Percentiles rank a stretch among this genome's conserved stretches.
Evolutionary conservation across 768 basidiomycete species (phyloP).

Genomic region (Trametes maxima): DNA sequence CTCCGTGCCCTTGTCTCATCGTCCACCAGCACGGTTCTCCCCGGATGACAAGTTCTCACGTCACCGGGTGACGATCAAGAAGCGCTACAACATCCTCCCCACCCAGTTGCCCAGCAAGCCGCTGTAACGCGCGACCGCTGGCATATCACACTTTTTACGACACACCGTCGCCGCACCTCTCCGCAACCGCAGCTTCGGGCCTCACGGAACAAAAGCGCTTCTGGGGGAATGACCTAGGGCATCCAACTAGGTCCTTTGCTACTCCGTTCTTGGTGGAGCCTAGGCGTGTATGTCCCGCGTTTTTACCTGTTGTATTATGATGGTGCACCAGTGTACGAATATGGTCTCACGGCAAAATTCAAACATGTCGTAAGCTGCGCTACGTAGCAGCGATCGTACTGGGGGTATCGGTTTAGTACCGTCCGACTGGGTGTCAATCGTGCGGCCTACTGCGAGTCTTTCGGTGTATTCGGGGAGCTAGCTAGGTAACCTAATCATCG

Average conservation of each 20-base stretch:
- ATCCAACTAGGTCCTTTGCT: no score
- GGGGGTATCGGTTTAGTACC: background rate
- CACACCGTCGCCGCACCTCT: background rate
- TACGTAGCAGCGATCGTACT: background rate
- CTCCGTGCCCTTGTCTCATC: background rate
- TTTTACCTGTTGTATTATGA: no score
- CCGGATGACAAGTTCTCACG: slow-evolving; percentile 99
- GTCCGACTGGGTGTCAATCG: background rate
- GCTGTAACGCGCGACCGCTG: slow-evolving; percentile 49
- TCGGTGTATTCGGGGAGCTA: background rate
- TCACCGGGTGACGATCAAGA: slow-evolving; percentile 96
- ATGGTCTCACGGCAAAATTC: no score
- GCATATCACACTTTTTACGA: background rate
- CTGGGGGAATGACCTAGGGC: no score
- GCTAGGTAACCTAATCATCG: background rate
- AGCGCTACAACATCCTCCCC: slow-evolving; percentile 84
- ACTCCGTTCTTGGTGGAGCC: no score
- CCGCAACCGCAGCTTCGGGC: no score
- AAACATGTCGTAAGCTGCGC: no score
- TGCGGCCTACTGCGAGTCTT: background rate
- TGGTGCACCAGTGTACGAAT: no score
- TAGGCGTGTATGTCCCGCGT: no score
- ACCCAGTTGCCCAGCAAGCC: slow-evolving; percentile 91
- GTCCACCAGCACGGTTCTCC: slow-evolving; percentile 67
- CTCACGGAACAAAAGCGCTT: no score